Evolutionary conservation across 108 stramenopile species (phyloP).

Genomic region (Aurantiochytrium sp.): DNA sequence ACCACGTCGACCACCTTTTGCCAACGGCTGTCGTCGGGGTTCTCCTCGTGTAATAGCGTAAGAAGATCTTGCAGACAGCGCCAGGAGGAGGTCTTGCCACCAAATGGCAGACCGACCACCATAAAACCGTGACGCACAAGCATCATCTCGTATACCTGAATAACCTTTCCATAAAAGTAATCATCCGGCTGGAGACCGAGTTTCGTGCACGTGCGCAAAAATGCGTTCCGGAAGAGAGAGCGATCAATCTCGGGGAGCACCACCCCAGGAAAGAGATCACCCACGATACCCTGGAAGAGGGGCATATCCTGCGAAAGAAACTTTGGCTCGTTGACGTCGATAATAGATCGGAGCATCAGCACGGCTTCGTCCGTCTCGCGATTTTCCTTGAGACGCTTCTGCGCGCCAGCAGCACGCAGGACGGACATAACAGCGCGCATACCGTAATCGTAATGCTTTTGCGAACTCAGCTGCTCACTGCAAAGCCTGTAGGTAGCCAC

Average conservation of each 20-base stretch:
- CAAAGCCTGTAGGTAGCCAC: constrained; percentile 64
- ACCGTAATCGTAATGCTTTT: constrained; percentile 65
- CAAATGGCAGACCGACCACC: constrained; percentile 61
- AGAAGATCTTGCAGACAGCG: constrained; percentile 36
- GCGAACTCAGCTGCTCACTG: constrained; percentile 60
- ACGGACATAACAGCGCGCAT: constrained; percentile 65
- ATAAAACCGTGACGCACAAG: constrained; percentile 67
- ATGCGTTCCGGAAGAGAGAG: constrained; percentile 34
- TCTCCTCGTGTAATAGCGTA: constrained; percentile 19
- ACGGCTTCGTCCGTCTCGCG: constrained; percentile 48
- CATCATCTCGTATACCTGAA: constrained; percentile 70
- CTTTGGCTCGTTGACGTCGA: constrained; percentile 66
- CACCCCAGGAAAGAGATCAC: constrained; percentile 58
- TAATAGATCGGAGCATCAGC: constrained; percentile 54
- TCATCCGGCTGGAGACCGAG: constrained; percentile 43
- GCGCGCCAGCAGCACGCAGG: constrained; percentile 58
- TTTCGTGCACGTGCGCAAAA: constrained; percentile 35
- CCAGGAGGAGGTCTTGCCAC: constrained; percentile 55
- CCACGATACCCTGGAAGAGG: constrained; percentile 58
- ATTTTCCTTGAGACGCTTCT: constrained; percentile 52
- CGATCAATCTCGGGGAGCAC: constrained; percentile 50
- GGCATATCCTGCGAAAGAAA: constrained; percentile 60
- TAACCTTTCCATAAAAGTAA: constrained; percentile 59
- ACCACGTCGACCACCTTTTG: constrained; percentile 49
- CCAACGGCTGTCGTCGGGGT: constrained; percentile 51